Percentiles rank a stretch among this genome's conserved stretches.
These are phyloP conservation scores for Tetracladium maxilliforme DNA, from an alignment of 2,329 filamentous ascomycete genomes.

Conservation along the genomic window DNA sequence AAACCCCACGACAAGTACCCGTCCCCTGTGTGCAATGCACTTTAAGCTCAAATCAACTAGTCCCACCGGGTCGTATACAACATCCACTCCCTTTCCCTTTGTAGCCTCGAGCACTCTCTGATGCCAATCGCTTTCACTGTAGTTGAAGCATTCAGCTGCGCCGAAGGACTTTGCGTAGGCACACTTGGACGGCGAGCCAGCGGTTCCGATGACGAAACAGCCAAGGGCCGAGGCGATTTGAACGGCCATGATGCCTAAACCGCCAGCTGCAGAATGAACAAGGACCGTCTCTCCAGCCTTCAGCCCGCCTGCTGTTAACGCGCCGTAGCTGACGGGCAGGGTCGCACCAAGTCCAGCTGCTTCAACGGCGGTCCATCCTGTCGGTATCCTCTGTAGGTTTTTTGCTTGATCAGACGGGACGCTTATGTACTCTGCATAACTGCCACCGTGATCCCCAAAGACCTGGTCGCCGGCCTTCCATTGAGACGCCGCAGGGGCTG, in stretches of 20 bases:
- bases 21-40: conserved; percentile 35
- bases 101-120: conserved; percentile 31
- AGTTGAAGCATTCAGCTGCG: conserved; percentile 25
- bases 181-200: conserved; percentile 29
- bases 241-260: conserved; percentile 37
- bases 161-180: conserved; percentile 21
- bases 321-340: conserved; percentile 37
- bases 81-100: conserved; percentile 32
- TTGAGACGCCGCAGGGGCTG: conserved; percentile 15
- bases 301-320: conserved; percentile 25
- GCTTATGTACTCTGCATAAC: conserved; percentile 35
- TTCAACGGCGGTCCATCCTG: conserved; percentile 25
- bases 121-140: conserved; percentile 28
- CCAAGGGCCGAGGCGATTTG: conserved; percentile 37
- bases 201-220: conserved; percentile 36
- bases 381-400: conserved; percentile 25
- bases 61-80: conserved; percentile 43
- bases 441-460: conserved; percentile 34
- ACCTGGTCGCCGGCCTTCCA: conserved; percentile 33
- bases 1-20: conserved; percentile 42
- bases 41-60: conserved; percentile 36
- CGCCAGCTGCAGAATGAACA: conserved; percentile 39
- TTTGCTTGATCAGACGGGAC: too few relatives aligned
- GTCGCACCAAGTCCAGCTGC: conserved; percentile 38
- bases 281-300: conserved; percentile 31